phyloP scores from a whole-genome alignment of 331 rosid genomes.

The Saraca asoca region DNA sequence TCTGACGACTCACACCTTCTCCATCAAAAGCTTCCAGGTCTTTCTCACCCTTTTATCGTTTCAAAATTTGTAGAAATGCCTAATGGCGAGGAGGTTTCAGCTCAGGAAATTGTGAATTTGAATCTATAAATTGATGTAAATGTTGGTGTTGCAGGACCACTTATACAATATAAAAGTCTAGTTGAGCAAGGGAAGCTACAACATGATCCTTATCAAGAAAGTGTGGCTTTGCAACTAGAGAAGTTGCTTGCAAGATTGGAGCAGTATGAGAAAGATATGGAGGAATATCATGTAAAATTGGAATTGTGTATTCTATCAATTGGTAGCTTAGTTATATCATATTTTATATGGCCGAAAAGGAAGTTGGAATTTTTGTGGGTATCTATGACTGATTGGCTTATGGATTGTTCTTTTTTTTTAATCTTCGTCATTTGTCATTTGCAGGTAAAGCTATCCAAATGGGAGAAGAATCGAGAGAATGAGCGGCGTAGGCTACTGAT shows the following conservation, averaged over 20 bases:
- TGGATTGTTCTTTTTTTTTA: not conserved
- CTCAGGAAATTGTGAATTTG: not conserved
- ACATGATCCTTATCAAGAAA: constrained; percentile 80
- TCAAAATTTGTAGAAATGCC: no score
- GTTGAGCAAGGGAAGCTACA: constrained; percentile 80
- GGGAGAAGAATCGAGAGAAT: constrained; percentile 73
- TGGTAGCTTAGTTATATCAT: not conserved
- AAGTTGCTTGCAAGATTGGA: constrained; percentile 79
- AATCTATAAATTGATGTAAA: not conserved
- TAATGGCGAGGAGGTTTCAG: no score
- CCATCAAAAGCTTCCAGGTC: constrained; percentile 53
- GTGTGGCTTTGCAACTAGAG: constrained; percentile 71
- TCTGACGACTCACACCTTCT: constrained; percentile 37
- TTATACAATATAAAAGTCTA: constrained; percentile 57
- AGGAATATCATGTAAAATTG: constrained; percentile 72
- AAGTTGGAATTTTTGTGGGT: no score
- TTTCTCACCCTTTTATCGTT: no score
- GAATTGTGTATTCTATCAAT: constrained; percentile 2
- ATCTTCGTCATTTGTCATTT: not conserved
- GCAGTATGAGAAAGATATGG: constrained; percentile 84
- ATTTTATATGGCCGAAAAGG: not conserved
- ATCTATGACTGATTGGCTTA: constrained; percentile 15
- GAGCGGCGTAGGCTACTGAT: constrained; percentile 72
- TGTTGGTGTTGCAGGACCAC: constrained; percentile 58
- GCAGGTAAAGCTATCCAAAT: constrained; percentile 54